Evolutionary conservation across 257 asterid species (phyloP).

Genomic region (Nicotiana sylvestris): DNA sequence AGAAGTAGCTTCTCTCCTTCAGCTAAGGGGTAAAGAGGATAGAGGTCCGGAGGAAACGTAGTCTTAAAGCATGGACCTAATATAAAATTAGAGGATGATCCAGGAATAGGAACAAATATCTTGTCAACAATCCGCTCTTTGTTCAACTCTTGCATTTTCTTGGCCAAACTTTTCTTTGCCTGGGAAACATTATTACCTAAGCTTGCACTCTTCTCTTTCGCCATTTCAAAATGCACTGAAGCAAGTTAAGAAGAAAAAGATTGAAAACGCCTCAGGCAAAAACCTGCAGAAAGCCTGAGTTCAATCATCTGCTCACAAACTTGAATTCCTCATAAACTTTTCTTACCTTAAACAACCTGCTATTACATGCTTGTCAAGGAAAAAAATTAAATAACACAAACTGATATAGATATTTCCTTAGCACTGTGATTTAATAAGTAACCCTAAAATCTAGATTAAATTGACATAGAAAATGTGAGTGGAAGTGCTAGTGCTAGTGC

Average conservation of each 20-base stretch:
- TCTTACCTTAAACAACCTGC: background rate
- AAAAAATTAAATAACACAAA: background rate
- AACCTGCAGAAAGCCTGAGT: background rate
- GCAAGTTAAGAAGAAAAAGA: background rate
- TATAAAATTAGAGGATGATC: background rate
- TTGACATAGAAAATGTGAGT: background rate
- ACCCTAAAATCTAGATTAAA: too few relatives aligned
- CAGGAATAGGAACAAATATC: slow-evolving; percentile 2
- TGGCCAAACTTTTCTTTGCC: background rate
- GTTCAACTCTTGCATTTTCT: slow-evolving; percentile 2
- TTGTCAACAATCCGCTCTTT: background rate
- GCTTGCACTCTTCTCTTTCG: background rate
- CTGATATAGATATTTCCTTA: background rate
- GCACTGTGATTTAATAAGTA: background rate
- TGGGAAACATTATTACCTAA: background rate
- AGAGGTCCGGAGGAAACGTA: background rate
- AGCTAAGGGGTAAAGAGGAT: slow-evolving; percentile 13
- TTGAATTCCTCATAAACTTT: background rate
- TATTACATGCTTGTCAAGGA: background rate
- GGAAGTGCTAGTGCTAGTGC: too few relatives aligned
- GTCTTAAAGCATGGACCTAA: slow-evolving; percentile 19
- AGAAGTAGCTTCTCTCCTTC: slow-evolving; percentile 16
- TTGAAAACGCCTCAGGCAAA: background rate
- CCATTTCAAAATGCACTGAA: background rate
- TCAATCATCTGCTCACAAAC: too few relatives aligned